Base-by-base conservation (phyloP, 768 basidiomycete genomes). In the Suillus cothurnatus region DNA sequence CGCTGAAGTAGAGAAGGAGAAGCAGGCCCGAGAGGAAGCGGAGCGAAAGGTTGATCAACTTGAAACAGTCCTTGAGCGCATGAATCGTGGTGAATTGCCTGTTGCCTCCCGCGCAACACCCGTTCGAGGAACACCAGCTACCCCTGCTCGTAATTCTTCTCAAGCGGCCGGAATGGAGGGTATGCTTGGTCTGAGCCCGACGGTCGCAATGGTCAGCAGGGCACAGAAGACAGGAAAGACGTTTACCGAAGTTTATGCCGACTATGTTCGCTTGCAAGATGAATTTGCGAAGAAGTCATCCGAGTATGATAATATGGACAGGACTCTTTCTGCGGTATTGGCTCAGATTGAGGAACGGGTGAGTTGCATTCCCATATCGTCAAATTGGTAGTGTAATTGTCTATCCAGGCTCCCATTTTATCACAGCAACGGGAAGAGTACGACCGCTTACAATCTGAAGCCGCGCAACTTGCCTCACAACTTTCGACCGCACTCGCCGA, bases 241-340 rank as follows among this genome's bases (percentile, higher is more conserved):
- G 1, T 97, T 97, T 79, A 97, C 97, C 0, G 93, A 97, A 72
- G 90, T 99, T 26, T 98, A 97, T 74, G 85, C 92, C 19, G 94
- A 97, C 72, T 94, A 94, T 69, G 88, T 97, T 41, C 85, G 87
- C 62, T 84, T 96, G 47, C 91, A 97, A 74, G 92, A 93, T 31
- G 92, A 95, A 36, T 88, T 88, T 63, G 84, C 86, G 23, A 85
- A 82, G 74, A 93, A 94, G 76, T 88, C 85, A 61, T 83, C 87
- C 6, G 96, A 99, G 78, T 92, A 90, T 65, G 88, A 89, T 67
- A 87, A 93, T 56, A 89, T 99, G 86, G 91, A 93, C 58, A 85
- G 89, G 34, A 90, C 93, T 0, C 81, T 98, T 58, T 82, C 88
- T 17, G 85, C 88, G 49, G 89, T 98, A 26, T 83, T 97, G 4